These are phyloP conservation scores for Leptomonas seymouri DNA, from an alignment of 208 protist species.

Conservation along the genomic window DNA sequence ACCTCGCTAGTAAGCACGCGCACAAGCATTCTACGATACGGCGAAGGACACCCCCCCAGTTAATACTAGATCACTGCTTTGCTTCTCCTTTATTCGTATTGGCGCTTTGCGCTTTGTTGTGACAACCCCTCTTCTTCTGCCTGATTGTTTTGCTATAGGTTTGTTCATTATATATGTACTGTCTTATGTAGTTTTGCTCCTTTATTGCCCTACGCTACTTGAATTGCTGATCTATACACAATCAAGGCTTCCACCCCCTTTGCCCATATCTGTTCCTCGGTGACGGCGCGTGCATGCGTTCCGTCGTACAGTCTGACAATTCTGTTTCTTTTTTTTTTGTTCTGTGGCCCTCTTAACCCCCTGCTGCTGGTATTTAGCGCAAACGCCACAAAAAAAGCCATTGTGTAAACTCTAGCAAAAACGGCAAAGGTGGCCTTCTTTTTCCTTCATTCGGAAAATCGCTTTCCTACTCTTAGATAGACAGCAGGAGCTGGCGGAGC, in stretches of 20 bases:
- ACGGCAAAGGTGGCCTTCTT: no score
- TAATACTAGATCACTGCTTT: neutral
- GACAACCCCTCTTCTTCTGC: neutral
- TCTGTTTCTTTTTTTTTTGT: neutral
- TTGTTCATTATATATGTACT: slow-evolving; percentile 13
- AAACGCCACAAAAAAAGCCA: neutral
- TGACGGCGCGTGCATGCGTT: neutral
- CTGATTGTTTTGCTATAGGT: slow-evolving; percentile 12
- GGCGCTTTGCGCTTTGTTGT: neutral
- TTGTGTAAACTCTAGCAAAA: neutral
- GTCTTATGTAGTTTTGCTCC: slow-evolving; percentile 23
- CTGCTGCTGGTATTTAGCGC: neutral
- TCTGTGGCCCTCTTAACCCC: neutral
- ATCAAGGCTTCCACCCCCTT: neutral
- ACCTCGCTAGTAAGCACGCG: no score
- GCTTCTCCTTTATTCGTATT: neutral
- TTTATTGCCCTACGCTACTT: neutral
- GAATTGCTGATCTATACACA: neutral
- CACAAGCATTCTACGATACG: neutral
- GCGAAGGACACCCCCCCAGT: neutral
- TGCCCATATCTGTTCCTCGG: neutral
- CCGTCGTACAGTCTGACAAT: neutral
- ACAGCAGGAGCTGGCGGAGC: no score
- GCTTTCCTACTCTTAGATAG: no score
- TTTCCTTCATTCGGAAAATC: no score